phyloP scores from a whole-genome alignment of 2,329 filamentous ascomycete species.

The Fusarium albidum region DNA sequence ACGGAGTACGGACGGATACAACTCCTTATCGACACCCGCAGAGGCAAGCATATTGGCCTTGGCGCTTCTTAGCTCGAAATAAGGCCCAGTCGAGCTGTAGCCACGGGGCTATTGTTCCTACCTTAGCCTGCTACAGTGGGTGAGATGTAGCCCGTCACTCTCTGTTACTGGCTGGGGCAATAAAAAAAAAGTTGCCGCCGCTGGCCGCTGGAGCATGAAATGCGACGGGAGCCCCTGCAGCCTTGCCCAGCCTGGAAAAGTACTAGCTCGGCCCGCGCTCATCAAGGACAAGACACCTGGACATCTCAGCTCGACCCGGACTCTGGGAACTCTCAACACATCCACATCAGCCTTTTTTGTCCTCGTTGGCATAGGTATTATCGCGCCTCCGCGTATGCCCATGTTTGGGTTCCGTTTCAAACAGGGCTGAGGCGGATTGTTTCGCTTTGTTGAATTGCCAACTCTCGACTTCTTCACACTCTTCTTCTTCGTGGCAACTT shows the following conservation, averaged over 20 bases:
- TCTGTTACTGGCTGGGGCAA: slow-evolving; percentile 21
- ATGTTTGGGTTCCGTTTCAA: slow-evolving; percentile 21
- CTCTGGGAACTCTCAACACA: slow-evolving; percentile 16
- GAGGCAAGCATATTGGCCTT: slow-evolving; percentile 17
- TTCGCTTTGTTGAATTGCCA: slow-evolving; percentile 20
- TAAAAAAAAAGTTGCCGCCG: slow-evolving; percentile 1
- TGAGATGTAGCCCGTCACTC: slow-evolving; percentile 14
- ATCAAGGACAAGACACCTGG: slow-evolving; percentile 38
- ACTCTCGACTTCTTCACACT: not conserved
- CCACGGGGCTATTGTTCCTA: slow-evolving; percentile 19
- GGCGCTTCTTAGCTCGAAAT: slow-evolving; percentile 14
- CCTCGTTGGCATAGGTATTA: slow-evolving; percentile 28
- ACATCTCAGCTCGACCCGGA: slow-evolving; percentile 30
- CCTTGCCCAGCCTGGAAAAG: slow-evolving; percentile 36
- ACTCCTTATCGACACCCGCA: slow-evolving; percentile 1
- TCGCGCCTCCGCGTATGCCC: slow-evolving; percentile 12
- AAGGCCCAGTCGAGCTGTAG: not conserved
- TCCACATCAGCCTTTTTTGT: slow-evolving; percentile 21
- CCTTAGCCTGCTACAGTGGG: slow-evolving; percentile 12
- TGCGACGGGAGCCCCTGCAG: slow-evolving; percentile 44
- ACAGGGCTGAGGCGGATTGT: slow-evolving; percentile 21
- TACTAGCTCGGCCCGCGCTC: slow-evolving; percentile 38
- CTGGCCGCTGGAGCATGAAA: slow-evolving; percentile 21
- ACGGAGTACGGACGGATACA: too few species aligned
- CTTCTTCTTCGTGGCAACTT: slow-evolving; percentile 19